Evolutionary conservation across 805 yeast species (phyloP).

Genomic region (Candida methanosorbosa): DNA sequence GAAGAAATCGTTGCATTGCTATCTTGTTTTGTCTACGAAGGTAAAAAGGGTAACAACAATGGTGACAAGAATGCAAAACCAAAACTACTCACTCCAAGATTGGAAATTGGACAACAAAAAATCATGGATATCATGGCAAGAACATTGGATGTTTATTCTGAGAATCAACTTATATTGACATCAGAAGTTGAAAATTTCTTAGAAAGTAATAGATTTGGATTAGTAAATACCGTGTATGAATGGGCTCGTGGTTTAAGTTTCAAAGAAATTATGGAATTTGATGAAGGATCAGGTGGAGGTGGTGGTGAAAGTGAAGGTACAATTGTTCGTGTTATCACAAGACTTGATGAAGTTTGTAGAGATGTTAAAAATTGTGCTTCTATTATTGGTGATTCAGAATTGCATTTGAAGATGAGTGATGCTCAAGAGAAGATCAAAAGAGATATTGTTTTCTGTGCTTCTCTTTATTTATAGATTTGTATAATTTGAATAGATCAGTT

Average conservation of each 20-base stretch:
- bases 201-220: conserved; percentile 78
- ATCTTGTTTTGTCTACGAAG: conserved; percentile 91
- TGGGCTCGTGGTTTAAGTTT: conserved; percentile 96
- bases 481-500: too few species aligned
- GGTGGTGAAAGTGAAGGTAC: conserved; percentile 65
- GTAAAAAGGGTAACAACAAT: conserved; percentile 42
- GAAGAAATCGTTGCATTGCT: conserved; percentile 94
- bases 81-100: conserved; percentile 53
- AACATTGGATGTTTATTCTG: conserved; percentile 51
- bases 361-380: conserved; percentile 91
- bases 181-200: conserved; percentile 80
- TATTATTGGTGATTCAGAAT: conserved; percentile 87
- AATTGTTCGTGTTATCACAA: conserved; percentile 89
- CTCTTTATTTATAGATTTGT: too few species aligned
- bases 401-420: conserved; percentile 80
- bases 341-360: conserved; percentile 91
- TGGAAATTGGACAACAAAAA: conserved; percentile 60
- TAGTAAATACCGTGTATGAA: conserved; percentile 91
- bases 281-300: conserved; percentile 46
- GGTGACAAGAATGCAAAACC: conserved; percentile 47
- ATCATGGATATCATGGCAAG: conserved; percentile 64
- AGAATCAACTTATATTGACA: conserved; percentile 66
- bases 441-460: conserved; percentile 95
- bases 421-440: conserved; percentile 95
- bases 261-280: conserved; percentile 81